Evolutionary conservation across 495 filamentous ascomycete species (phyloP).

Genomic region (Darksidea phi): DNA sequence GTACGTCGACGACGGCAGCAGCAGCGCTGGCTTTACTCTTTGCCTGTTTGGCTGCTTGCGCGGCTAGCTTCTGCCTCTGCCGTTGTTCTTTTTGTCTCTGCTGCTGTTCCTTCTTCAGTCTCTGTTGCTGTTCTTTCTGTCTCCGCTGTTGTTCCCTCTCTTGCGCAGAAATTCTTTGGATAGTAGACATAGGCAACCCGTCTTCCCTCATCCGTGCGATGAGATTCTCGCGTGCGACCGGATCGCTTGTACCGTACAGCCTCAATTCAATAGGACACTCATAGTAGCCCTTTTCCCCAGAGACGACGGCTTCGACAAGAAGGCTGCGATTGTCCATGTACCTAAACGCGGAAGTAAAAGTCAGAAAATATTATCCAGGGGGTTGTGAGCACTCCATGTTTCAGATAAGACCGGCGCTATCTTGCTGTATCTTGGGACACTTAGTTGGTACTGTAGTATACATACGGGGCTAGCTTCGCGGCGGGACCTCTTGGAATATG

Average conservation of each 20-base stretch:
- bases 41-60: conserved; percentile 27
- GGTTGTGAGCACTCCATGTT: too few species aligned
- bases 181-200: conserved; percentile 50
- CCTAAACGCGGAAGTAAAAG: conserved; percentile 27
- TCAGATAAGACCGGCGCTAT: too few species aligned
- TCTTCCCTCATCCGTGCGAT: conserved; percentile 63
- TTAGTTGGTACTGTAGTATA: too few species aligned
- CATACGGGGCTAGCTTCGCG: conserved; percentile 58
- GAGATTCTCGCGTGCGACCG: conserved; percentile 50
- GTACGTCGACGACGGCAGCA: background rate
- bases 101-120: conserved; percentile 42
- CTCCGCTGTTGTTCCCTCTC: conserved; percentile 45
- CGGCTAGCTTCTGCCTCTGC: conserved; percentile 32
- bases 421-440: too few species aligned
- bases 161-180: conserved; percentile 36
- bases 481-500: conserved; percentile 69
- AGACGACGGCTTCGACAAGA: conserved; percentile 64
- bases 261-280: conserved; percentile 70
- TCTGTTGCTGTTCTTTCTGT: conserved; percentile 41
- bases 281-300: conserved; percentile 59
- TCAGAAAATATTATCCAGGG: too few species aligned
- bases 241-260: conserved; percentile 65
- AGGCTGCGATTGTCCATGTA: conserved; percentile 64
- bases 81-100: conserved; percentile 47
- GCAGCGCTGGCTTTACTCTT: conserved; percentile 32